Evolutionary conservation across 1,284 basidiomycete species (phyloP), one percentile per base, ranked within the genome.

Genomic region (Trichosporon sp.): DNA sequence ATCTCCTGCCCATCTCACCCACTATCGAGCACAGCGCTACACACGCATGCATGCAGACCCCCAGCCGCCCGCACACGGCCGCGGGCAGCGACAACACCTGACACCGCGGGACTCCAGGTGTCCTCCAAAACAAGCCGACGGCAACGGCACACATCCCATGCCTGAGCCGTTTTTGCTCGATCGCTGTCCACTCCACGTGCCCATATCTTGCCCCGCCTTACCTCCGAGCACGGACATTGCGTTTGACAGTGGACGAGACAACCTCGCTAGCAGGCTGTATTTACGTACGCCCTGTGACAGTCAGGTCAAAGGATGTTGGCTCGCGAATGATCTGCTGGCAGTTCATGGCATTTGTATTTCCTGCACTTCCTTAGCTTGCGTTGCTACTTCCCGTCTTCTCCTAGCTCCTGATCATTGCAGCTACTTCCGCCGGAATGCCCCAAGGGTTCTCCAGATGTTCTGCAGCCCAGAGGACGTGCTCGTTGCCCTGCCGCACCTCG

Each of bases 221-320:
- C 16, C 32, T 63, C 59, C 59, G 59, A 63, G 59, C 59, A 63
- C 59, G 59, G 59, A 63, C 59, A 63, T 35, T 35, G 59, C 10
- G 12, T 14, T 12, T 61, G 51, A 46, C n/a, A n/a, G 43, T 40
- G 38, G 38, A 40, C 43, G 5, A 46, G 43, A 46, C 43, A 1
- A 12, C 16, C 43, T 46, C 43, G 43, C 43, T 46, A 46, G 43
- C 16, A 46, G 43, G 38, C 3, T n/a, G 43, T 46, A 46, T 46
- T 46, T 16, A 46, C 43, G 43, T 46, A 46, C 43, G 43, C 43
- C 43, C 43, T 46, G 43, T n/a, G 43, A 46, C 43, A n/a, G 43
- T 46, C 43, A 46, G 43, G 43, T 46, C 35, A 37, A 37, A 37
- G 35, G 35, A 16, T n/a, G 16, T 3, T n/a, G 14, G 43, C 43